Evolutionary conservation across 345 rosid genomes (phyloP).

Genomic region (Acer negundo): DNA sequence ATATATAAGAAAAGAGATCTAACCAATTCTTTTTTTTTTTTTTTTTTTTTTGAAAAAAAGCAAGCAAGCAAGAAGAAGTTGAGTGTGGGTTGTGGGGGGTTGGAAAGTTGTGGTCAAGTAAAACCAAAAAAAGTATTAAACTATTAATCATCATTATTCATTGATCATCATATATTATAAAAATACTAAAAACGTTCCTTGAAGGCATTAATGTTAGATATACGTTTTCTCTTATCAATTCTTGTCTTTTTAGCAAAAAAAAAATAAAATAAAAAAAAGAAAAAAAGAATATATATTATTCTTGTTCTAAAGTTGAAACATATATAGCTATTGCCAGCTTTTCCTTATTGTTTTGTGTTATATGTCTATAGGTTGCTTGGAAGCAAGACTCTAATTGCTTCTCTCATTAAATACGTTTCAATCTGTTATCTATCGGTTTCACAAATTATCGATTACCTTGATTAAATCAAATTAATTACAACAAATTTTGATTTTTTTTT

Average conservation of each 20-base stretch:
- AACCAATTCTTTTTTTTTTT: too few relatives aligned
- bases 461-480: too few relatives aligned
- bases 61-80: too few relatives aligned
- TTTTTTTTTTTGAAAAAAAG: too few relatives aligned
- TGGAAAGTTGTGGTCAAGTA: slow-evolving; percentile 11
- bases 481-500: too few relatives aligned
- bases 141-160: neutral
- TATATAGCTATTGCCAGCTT: neutral
- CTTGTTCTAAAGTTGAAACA: neutral
- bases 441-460: too few relatives aligned
- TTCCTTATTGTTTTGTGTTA: neutral
- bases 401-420: too few relatives aligned
- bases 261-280: neutral
- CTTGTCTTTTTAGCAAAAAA: neutral
- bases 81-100: neutral
- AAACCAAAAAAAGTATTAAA: neutral
- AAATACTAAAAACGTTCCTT: neutral
- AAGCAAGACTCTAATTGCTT: neutral
- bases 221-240: neutral
- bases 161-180: neutral
- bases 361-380: slow-evolving; percentile 14
- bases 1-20: too few relatives aligned
- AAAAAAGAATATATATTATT: neutral
- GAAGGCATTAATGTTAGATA: slow-evolving; percentile 5
- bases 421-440: too few relatives aligned